Base-by-base conservation (phyloP, 441 rosid species). In the Adansonia rubrostipa region DNA sequence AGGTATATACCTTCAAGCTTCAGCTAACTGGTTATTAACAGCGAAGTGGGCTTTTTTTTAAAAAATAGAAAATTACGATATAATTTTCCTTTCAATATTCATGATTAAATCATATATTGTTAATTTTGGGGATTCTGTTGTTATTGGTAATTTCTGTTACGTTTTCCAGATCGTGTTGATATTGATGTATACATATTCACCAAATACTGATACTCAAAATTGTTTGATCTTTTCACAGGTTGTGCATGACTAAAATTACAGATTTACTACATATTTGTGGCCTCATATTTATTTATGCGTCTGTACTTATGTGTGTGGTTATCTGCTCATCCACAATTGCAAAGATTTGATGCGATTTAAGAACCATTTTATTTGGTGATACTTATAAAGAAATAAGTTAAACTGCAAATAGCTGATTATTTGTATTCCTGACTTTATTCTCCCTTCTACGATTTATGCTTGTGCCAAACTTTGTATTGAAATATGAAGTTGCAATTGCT, bases 1-100 rank as follows among this genome's bases (percentile, higher is more conserved):
- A 7, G 97, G 98, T 92, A 87, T 47, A 56, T 47, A 42, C 47
- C 15, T 73, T 24, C 61, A 28, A 2, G 20, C 73, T 77, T 24
- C 48, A 17, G 56, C 33, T 75, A 54, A 50, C 2, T 9, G 64
- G 24, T 66, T 19, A 11, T 60, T 14, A n/a, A 5, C 9, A 64
- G 22, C 2, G 1, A 54, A 72, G 22, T 51, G 7, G 17, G 54
- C 13, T 17, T 17, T 15, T 36, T 48, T 51, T 17, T 1, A 19
- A 6, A 57, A 17, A 20, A 3, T 3, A 57, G 14, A 61, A 24
- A 33, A 33, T 15, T 8, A n/a, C 20, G 70, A 17, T 20, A 4
- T 47, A 5, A 47, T 15, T 13, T 51, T 48, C 13, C 61, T 71
- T 71, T 9, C 62, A 14, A 53, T 40, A 65, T 40, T 61, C n/a